Evolutionary conservation across 371 early-diverging fungal species (phyloP).

Genomic region (Mortierella sp.): DNA sequence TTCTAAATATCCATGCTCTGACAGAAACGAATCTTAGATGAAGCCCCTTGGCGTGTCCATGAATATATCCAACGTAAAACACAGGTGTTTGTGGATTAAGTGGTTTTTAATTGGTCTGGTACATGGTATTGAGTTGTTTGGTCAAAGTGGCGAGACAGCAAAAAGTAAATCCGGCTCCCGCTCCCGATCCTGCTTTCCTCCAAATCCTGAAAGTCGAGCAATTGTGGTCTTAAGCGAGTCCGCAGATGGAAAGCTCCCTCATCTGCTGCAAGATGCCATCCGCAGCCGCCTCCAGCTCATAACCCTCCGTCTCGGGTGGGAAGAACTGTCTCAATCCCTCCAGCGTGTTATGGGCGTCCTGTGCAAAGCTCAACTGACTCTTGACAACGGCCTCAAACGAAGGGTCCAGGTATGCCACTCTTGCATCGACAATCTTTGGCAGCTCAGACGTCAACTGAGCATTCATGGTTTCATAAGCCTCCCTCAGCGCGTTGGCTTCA

Average conservation of each 20-base stretch:
- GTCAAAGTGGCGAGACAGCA: background rate
- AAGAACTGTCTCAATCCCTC: constrained; percentile 60
- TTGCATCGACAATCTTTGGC: constrained; percentile 89
- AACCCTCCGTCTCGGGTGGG: constrained; percentile 31
- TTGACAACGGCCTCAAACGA: constrained; percentile 95
- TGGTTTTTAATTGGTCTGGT: background rate
- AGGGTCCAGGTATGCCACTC: constrained; percentile 92
- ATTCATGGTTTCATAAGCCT: constrained; percentile 88
- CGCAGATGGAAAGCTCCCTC: constrained; percentile 91
- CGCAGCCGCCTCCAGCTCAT: constrained; percentile 74
- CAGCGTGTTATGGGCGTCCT: constrained; percentile 80
- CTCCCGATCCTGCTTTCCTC: background rate
- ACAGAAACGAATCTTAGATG: background rate
- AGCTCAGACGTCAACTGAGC: constrained; percentile 85
- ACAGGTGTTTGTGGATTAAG: background rate
- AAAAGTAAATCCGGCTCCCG: background rate
- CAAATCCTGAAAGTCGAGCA: background rate
- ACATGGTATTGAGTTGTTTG: constrained; percentile 3
- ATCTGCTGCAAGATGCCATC: constrained; percentile 89
- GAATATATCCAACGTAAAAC: background rate
- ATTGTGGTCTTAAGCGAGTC: constrained; percentile 51
- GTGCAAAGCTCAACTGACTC: constrained; percentile 87
- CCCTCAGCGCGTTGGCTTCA: constrained; percentile 81
- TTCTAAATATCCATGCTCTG: constrained; percentile 8
- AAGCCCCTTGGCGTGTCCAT: background rate